A percentile compares a stretch with the other conserved stretches of the same genome.
Evolutionary conservation across 164 flowering plant species (phyloP).

Genomic region (Nymphaea thermarum): DNA sequence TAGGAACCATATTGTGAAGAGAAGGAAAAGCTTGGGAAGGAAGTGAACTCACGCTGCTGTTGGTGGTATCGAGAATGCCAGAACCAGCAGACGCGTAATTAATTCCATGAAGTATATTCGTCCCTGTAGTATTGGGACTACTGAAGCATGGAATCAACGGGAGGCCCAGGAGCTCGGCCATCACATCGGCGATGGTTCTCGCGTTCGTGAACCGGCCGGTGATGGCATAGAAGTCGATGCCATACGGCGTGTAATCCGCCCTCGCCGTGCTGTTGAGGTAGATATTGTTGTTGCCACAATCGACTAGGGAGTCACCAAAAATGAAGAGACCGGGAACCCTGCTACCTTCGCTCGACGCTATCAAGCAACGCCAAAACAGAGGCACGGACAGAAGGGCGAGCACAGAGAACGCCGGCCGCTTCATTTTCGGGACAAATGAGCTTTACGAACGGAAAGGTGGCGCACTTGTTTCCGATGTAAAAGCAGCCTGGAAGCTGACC

Average conservation of each 20-base stretch:
- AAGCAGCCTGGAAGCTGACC: too few relatives aligned
- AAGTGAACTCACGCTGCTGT: slow-evolving; percentile 3
- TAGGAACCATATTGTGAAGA: too few relatives aligned
- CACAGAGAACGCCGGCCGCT: too few relatives aligned
- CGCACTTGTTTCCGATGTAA: neutral
- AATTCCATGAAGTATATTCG: slow-evolving; percentile 35
- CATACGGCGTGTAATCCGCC: neutral
- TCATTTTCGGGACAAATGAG: neutral
- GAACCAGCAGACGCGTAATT: slow-evolving; percentile 61
- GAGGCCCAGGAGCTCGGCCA: slow-evolving; percentile 6
- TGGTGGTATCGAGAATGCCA: slow-evolving; percentile 53
- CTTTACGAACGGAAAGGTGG: neutral
- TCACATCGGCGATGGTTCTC: neutral
- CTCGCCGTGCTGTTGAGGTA: neutral
- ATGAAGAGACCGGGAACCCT: neutral
- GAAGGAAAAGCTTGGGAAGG: neutral
- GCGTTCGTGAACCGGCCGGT: neutral
- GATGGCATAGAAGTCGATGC: neutral
- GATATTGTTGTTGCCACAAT: neutral
- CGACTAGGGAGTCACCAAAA: neutral
- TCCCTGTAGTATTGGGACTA: slow-evolving; percentile 35
- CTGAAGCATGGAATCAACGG: slow-evolving; percentile 24
- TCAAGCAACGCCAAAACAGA: neutral
- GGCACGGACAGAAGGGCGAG: neutral
- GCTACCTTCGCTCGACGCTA: neutral